Conservation (phyloP, 306 rosid genomes). For the Cicer arietinum region DNA sequence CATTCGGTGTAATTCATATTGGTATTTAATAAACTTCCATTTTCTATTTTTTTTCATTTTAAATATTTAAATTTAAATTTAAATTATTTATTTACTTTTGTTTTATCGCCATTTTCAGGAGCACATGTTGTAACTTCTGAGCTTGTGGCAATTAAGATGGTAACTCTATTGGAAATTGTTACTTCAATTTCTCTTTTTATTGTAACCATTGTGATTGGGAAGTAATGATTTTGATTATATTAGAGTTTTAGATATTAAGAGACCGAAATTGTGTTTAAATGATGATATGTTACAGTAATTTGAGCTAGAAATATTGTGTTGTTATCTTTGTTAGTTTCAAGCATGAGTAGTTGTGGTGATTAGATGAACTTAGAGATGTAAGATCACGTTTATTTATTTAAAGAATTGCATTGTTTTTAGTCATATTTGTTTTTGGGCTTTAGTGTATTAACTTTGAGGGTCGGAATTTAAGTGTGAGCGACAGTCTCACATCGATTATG, state of each 20-base stretch:
- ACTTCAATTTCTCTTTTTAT: neutral
- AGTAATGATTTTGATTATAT: neutral
- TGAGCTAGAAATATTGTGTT: neutral
- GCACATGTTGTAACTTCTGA: conserved; percentile 59
- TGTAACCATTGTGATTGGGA: conserved; percentile 19
- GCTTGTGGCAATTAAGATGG: conserved; percentile 73
- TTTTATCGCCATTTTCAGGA: conserved; percentile 48
- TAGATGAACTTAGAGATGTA: neutral
- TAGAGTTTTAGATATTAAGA: neutral
- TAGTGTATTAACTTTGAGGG: neutral
- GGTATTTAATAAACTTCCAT: conserved; percentile 36
- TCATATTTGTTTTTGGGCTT: neutral
- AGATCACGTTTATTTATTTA: neutral
- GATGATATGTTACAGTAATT: neutral
- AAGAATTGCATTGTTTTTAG: neutral
- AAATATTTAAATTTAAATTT: neutral
- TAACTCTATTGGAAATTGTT: conserved; percentile 44
- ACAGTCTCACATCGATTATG: too few species aligned
- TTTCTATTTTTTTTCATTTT: neutral
- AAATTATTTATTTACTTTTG: neutral
- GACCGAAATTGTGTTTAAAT: neutral
- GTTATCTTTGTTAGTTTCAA: neutral
- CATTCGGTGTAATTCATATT: conserved; percentile 73
- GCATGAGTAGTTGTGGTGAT: neutral
- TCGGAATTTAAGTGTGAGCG: too few species aligned